Evolutionary conservation across 805 yeast species (phyloP).

Genomic region (Zygoascus bituminiphila): DNA sequence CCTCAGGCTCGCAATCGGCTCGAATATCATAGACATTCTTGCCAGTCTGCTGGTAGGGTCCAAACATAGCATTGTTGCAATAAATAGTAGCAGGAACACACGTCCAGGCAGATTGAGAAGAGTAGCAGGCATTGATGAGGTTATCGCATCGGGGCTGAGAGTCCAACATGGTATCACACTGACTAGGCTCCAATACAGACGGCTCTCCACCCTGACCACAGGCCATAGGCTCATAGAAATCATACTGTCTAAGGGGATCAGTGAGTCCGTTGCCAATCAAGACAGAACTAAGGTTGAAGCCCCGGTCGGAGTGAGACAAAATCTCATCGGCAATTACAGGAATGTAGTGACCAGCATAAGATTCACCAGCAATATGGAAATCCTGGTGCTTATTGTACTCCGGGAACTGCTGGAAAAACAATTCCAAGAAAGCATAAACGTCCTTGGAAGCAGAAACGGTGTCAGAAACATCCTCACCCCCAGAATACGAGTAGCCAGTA

Average conservation of each 20-base stretch:
- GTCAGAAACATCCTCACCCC: conserved; percentile 54
- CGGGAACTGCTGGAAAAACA: conserved; percentile 85
- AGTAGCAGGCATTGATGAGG: conserved; percentile 72
- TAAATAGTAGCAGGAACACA: conserved; percentile 89
- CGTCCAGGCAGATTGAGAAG: conserved; percentile 62
- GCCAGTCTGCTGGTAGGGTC: conserved; percentile 77
- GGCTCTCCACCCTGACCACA: conserved; percentile 85
- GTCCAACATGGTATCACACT: conserved; percentile 63
- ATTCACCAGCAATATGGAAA: conserved; percentile 92
- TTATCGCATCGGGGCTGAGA: conserved; percentile 70
- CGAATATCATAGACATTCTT: conserved; percentile 88
- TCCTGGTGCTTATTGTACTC: conserved; percentile 51
- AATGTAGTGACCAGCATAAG: conserved; percentile 92
- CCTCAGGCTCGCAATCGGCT: conserved; percentile 50
- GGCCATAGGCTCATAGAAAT: conserved; percentile 87
- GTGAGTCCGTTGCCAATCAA: conserved; percentile 92
- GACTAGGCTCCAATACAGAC: conserved; percentile 66
- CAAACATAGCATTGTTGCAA: conserved; percentile 78
- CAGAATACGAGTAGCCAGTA: conserved; percentile 87
- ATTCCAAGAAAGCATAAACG: conserved; percentile 76
- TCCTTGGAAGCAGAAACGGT: conserved; percentile 85
- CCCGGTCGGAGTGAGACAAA: conserved; percentile 45
- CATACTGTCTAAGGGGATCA: conserved; percentile 74
- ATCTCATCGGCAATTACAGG: conserved; percentile 71
- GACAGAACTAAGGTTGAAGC: conserved; percentile 67